Conservation (phyloP, 345 rosid genomes). For the Hirschfeldia incana region DNA sequence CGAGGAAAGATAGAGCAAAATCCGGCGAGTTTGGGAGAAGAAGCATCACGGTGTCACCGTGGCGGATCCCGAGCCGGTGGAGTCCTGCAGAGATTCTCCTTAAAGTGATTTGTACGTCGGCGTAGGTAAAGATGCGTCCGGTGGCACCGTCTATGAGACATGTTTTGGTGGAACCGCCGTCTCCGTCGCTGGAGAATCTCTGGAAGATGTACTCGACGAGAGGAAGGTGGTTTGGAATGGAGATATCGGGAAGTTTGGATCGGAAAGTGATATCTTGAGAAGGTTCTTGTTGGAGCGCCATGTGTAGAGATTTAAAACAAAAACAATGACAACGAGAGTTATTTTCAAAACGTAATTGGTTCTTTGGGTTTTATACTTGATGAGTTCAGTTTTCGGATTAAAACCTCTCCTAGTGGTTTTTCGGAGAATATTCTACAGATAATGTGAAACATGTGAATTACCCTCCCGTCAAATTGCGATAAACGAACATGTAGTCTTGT, state of each 20-base stretch:
- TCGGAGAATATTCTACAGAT: too few species aligned
- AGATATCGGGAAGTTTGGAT: slow-evolving; percentile 82
- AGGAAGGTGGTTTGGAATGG: slow-evolving; percentile 71
- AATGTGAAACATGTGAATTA: too few species aligned
- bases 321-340: neutral
- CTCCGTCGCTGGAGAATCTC: slow-evolving; percentile 48
- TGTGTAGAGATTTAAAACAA: neutral
- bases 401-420: too few species aligned
- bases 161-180: slow-evolving; percentile 1
- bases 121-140: slow-evolving; percentile 55
- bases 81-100: slow-evolving; percentile 67
- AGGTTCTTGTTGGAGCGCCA: slow-evolving; percentile 38
- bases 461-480: too few species aligned
- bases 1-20: slow-evolving; percentile 68
- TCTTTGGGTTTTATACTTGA: neutral
- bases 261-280: slow-evolving; percentile 49
- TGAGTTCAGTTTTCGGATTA: neutral
- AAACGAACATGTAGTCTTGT: too few species aligned
- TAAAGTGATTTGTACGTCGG: slow-evolving; percentile 58
- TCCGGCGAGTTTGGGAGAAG: slow-evolving; percentile 73
- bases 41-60: slow-evolving; percentile 73
- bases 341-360: neutral
- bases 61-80: slow-evolving; percentile 54
- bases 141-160: slow-evolving; percentile 77
- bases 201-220: slow-evolving; percentile 66